Conservation (phyloP, 2,329 filamentous ascomycete species). For the Botrytis fabae region DNA sequence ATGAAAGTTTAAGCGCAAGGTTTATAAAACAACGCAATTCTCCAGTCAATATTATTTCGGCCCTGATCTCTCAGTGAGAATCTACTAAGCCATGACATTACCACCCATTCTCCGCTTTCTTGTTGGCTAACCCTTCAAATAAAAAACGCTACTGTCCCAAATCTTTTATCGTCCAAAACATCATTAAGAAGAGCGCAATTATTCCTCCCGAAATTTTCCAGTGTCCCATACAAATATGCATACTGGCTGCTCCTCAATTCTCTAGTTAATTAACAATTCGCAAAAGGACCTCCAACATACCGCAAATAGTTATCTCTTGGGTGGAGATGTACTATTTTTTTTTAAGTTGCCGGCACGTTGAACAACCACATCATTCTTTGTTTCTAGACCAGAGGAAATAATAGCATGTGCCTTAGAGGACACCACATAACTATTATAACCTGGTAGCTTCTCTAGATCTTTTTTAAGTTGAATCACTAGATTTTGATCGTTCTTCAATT, state of each 20-base stretch:
- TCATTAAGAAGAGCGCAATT: not conserved
- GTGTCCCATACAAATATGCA: not conserved
- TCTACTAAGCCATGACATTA: not conserved
- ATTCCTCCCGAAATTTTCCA: not conserved
- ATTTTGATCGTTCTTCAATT: not conserved
- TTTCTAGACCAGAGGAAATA: not conserved
- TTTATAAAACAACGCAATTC: not conserved
- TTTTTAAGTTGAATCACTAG: not conserved
- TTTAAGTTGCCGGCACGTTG: not conserved
- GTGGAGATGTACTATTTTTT: not conserved
- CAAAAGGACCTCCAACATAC: not conserved
- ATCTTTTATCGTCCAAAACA: not conserved
- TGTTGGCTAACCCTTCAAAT: not conserved
- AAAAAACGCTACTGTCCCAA: not conserved
- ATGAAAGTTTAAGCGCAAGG: too few relatives aligned
- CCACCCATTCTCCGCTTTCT: not conserved
- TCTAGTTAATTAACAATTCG: not conserved
- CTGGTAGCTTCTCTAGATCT: not conserved
- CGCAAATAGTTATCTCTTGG: not conserved
- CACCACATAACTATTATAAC: not conserved
- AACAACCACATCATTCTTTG: not conserved
- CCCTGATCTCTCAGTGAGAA: not conserved
- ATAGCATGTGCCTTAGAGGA: not conserved
- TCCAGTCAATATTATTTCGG: not conserved
- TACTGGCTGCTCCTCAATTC: not conserved